Conservation (phyloP, 2,329 filamentous ascomycete genomes). For the Phaeoacremonium minimum region DNA sequence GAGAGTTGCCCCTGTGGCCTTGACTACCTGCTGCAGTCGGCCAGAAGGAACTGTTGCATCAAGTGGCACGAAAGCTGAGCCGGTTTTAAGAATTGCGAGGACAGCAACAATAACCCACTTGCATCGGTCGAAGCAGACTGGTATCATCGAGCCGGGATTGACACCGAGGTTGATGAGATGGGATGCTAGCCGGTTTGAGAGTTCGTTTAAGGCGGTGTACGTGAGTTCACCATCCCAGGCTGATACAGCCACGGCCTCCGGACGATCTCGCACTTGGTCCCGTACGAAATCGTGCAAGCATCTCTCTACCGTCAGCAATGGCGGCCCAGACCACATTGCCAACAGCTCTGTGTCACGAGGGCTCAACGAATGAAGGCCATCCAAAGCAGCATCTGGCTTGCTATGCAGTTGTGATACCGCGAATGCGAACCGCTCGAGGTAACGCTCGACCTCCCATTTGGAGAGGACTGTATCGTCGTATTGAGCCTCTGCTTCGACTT, state of each 20-base stretch:
- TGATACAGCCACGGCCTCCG: conserved; percentile 5
- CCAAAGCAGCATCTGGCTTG: not conserved
- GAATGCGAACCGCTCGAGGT: not conserved
- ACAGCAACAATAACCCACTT: conserved; percentile 4
- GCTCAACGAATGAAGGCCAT: too few species aligned
- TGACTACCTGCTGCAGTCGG: conserved; percentile 9
- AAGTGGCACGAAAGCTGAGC: conserved; percentile 14
- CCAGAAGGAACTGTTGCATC: conserved; percentile 11
- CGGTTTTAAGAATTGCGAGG: not conserved
- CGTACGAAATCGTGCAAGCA: not conserved
- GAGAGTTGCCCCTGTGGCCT: not conserved
- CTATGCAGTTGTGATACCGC: not conserved
- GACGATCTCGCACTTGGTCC: not conserved
- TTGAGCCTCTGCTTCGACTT: not conserved
- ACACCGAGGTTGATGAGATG: conserved; percentile 9
- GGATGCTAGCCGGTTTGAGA: conserved; percentile 9
- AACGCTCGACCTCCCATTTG: not conserved
- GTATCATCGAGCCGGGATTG: conserved; percentile 11
- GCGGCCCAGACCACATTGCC: not conserved
- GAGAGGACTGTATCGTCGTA: not conserved
- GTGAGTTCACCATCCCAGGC: conserved; percentile 12
- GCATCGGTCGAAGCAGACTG: conserved; percentile 17
- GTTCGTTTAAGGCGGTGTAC: conserved; percentile 10
- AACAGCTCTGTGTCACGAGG: too few species aligned
- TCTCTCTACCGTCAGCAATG: not conserved